Percentiles rank a stretch among this genome's conserved stretches.
These are phyloP conservation scores for Avena eriantha DNA, from an alignment of 176 grass and related monocot species.

Conservation along the genomic window DNA sequence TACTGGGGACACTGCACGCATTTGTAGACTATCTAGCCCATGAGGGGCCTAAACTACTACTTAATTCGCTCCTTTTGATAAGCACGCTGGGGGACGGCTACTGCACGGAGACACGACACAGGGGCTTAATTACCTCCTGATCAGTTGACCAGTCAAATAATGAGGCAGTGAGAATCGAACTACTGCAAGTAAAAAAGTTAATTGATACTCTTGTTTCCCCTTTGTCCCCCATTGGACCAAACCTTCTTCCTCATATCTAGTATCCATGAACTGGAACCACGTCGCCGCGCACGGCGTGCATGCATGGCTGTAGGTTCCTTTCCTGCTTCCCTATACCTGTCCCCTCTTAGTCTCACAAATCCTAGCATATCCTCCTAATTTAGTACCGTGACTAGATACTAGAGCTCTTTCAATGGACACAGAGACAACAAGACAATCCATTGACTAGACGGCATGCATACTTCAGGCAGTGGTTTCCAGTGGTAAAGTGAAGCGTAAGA, in stretches of 20 bases:
- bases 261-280: constrained; percentile 59
- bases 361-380: constrained; percentile 45
- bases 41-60: constrained; percentile 52
- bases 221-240: constrained; percentile 46
- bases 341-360: constrained; percentile 50
- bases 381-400: not conserved
- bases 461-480: constrained; percentile 45
- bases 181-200: constrained; percentile 46
- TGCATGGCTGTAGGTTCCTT: constrained; percentile 37
- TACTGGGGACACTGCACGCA: constrained; percentile 54
- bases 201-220: constrained; percentile 37
- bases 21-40: constrained; percentile 57
- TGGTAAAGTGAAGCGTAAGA: constrained; percentile 53
- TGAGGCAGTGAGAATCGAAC: constrained; percentile 38
- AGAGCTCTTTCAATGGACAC: constrained; percentile 41
- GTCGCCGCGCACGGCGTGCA: constrained; percentile 16
- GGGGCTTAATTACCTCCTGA: constrained; percentile 35
- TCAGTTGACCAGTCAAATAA: constrained; percentile 67
- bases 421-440: constrained; percentile 46
- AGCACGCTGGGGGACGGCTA: constrained; percentile 46
- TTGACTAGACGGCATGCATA: constrained; percentile 44
- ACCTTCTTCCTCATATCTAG: constrained; percentile 36
- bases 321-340: constrained; percentile 48
- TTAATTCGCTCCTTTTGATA: constrained; percentile 75
- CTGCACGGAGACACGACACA: constrained; percentile 36